phyloP scores from a whole-genome alignment of 2,329 filamentous ascomycete genomes.

The Neoscytalidium dimidiatum region DNA sequence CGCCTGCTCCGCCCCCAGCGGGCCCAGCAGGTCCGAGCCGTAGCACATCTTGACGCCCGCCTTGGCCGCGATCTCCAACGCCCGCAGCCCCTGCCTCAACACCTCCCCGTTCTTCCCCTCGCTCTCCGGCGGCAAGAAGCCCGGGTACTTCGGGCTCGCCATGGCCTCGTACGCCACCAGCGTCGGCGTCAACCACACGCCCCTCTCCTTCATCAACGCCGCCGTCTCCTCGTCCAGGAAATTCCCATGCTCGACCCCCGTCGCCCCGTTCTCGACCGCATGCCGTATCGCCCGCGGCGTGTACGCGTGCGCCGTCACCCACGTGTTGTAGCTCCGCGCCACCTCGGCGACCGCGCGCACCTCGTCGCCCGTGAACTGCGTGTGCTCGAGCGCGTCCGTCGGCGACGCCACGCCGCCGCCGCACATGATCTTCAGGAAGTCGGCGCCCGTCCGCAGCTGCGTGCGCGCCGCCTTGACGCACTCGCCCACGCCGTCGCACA shows the following conservation, averaged over 20 bases:
- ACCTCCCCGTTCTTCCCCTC: constrained; percentile 56
- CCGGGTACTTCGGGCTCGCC: constrained; percentile 40
- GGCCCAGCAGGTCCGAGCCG: constrained; percentile 57
- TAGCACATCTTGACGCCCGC: constrained; percentile 59
- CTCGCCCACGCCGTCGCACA: constrained; percentile 58
- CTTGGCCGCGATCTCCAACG: constrained; percentile 51
- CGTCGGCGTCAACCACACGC: constrained; percentile 56
- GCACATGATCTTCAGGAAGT: constrained; percentile 65
- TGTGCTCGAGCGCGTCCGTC: constrained; percentile 55
- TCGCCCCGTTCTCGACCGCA: constrained; percentile 56
- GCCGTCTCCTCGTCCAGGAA: constrained; percentile 61
- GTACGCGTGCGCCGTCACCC: constrained; percentile 61
- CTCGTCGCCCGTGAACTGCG: constrained; percentile 61
- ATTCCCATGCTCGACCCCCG: constrained; percentile 62
- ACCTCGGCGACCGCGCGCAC: constrained; percentile 56
- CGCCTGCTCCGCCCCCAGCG: constrained; percentile 51
- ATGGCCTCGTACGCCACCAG: constrained; percentile 55
- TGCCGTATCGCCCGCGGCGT: constrained; percentile 57
- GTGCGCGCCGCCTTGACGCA: constrained; percentile 56
- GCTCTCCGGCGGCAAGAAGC: constrained; percentile 48
- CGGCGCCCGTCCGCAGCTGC: constrained; percentile 57
- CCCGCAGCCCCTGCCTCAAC: constrained; percentile 48
- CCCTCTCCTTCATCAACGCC: constrained; percentile 52
- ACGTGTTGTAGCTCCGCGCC: constrained; percentile 52
- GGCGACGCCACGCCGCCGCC: constrained; percentile 59